Conservation (phyloP, 257 asterid species). For the Petrea volubilis region DNA sequence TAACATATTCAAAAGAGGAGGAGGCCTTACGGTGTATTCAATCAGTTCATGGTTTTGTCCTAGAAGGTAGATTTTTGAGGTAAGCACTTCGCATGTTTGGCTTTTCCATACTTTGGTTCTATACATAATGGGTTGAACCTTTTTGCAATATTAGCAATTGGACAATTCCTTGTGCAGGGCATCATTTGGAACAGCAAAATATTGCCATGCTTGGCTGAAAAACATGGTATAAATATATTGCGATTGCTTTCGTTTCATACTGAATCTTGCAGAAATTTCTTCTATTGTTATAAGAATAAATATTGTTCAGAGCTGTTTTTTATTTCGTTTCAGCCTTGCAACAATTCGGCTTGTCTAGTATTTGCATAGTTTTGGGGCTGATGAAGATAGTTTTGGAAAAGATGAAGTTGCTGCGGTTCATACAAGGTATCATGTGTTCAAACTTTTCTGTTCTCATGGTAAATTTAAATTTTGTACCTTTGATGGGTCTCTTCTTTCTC, state of each 20-base stretch:
- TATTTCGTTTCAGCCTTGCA: conserved; percentile 74
- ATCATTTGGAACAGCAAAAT: conserved; percentile 98
- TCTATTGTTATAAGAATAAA: conserved; percentile 4
- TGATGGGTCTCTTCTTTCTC: conserved; percentile 4
- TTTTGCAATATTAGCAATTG: conserved; percentile 14
- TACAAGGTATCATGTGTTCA: conserved; percentile 59
- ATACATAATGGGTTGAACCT: background rate
- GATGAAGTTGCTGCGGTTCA: conserved; percentile 97
- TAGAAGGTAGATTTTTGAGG: conserved; percentile 88
- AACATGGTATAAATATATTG: conserved; percentile 58
- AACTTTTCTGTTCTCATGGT: conserved; percentile 1
- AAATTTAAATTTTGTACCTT: conserved; percentile 7
- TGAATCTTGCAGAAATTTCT: conserved; percentile 14
- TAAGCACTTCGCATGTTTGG: conserved; percentile 38
- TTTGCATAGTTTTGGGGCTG: conserved; percentile 87
- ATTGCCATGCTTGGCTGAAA: conserved; percentile 97
- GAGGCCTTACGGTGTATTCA: conserved; percentile 93
- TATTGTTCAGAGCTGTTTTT: conserved; percentile 24
- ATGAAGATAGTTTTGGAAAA: conserved; percentile 94
- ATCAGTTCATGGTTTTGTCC: conserved; percentile 83
- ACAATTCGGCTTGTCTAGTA: conserved; percentile 85
- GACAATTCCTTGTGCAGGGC: conserved; percentile 67
- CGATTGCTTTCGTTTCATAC: conserved; percentile 14
- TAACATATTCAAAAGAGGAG: conserved; percentile 87
- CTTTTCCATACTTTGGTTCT: conserved; percentile 18